These are phyloP conservation scores for Colletotrichum spaethianum DNA, from an alignment of 2,329 filamentous ascomycete species.

Conservation along the genomic window DNA sequence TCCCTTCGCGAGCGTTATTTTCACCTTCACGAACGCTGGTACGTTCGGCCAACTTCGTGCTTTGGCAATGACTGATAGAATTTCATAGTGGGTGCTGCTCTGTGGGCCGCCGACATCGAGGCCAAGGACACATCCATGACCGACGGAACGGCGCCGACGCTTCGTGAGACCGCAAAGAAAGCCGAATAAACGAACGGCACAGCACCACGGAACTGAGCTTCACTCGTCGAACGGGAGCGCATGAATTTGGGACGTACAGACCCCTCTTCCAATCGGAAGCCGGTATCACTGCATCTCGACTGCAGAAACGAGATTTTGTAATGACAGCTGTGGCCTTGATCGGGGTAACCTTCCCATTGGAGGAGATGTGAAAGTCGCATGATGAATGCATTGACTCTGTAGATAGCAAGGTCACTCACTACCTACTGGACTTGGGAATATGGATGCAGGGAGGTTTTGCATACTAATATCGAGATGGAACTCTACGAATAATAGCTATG, in stretches of 20 bases:
- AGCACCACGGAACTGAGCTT: not conserved
- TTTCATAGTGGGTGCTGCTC: slow-evolving; percentile 81
- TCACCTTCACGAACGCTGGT: slow-evolving; percentile 90
- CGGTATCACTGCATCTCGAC: slow-evolving; percentile 37
- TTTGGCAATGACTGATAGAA: slow-evolving; percentile 41
- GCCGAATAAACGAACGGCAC: slow-evolving; percentile 54
- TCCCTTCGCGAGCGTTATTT: slow-evolving; percentile 85
- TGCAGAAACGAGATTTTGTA: slow-evolving; percentile 4
- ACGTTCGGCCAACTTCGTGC: slow-evolving; percentile 44
- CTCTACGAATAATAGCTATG: not conserved
- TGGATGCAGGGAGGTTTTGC: not conserved
- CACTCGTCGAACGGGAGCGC: not conserved
- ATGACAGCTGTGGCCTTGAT: not conserved
- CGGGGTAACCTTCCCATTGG: not conserved
- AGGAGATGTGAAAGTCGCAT: not conserved
- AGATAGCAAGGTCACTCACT: not conserved
- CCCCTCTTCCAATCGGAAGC: slow-evolving; percentile 12
- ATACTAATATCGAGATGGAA: not conserved
- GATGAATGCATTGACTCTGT: not conserved
- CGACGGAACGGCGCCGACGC: slow-evolving; percentile 63
- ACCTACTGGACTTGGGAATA: not conserved
- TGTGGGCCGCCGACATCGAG: slow-evolving; percentile 95
- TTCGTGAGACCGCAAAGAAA: slow-evolving; percentile 65
- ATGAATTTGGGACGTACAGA: not conserved
- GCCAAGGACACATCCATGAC: slow-evolving; percentile 64